Base-by-base conservation (phyloP, 1,139 yeast genomes). In the Pichia cactophila region DNA sequence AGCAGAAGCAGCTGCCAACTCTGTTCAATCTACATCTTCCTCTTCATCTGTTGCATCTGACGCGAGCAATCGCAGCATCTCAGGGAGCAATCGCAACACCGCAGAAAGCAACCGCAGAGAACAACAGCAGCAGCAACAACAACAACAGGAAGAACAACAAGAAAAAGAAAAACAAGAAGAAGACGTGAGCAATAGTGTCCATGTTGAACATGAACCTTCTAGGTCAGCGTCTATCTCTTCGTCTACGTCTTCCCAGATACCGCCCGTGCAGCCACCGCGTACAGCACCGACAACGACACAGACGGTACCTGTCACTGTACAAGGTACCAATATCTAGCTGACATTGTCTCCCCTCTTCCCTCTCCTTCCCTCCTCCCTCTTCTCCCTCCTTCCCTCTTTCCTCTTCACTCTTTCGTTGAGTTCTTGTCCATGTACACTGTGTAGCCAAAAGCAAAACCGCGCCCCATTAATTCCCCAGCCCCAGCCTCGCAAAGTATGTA, bases 41-140 rank as follows among this genome's bases (percentile, higher is more conserved):
- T 16, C 29, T 11, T 14, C 20, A 4, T 16, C 38, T 23, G 11
- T 16, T 7, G 4, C 20, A 4, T 16, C 26, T 23, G 11, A 35
- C 20, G 38, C 38, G 38, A 4, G 47, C 47, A 9, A 51, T 46
- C 12, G 58, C 54, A 42, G 51, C 49, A 39, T 56, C 55, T 31
- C 45, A 42, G 47, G 50, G 50, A 46, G 46, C 47, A 49, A 44
- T 43, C 51, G 49, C 33, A 36, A 8, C 41, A 33, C 26, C 40
- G 17, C 45, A 16, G 45, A 41, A 41, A 43, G 45, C 45, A 43
- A 43, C 28, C 45, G 45, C 41, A 17, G 12, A 33, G 12, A 4
- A 26, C 17, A 28, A 17, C 33, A 43, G 38, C 17, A 47, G 44
- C 49, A 50, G 41, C 58, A 58, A 16, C 52, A 48, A 17, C 53